Evolutionary conservation across 192 early-diverging fungal genomes (phyloP), one percentile per base, ranked within the genome.

Genomic region (Coemansia sp.): DNA sequence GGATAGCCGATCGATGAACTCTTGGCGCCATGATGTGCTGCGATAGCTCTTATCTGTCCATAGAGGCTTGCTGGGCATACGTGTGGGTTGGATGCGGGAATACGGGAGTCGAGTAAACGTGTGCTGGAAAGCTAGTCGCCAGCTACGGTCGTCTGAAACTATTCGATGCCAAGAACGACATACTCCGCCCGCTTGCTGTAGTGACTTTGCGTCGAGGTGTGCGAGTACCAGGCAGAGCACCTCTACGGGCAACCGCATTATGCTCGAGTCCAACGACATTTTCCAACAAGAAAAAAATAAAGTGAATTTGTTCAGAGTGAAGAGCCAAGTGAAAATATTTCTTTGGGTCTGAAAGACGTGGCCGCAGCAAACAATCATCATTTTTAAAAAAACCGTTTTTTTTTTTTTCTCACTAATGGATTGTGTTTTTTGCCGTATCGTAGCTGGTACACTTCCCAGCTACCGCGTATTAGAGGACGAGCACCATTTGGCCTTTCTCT

Each of bases 111-210:
- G 63, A 1, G 66, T 58, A 16, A 73, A 73, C 10, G 32, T 50
- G 30, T 40, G 70, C 16, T 32, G 42, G 33, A 80, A 33, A 0
- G 70, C 78, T 4, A 67, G 73, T 7, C 62, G 73, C 78, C 78
- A 80, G 39, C 70, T 75, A 64, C 62, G 55, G 42, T 80, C 78
- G 64, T 69, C 67, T 17, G 58, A 28, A 30, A 69, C 73, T 2
- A 80, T 62, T 6, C 50, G 59, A 11, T 53, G 55, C 78, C 78
- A 80, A 0, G 44, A 35, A 2, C 53, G 65, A 67, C 60, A 63
- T 26, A 80, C 78, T 5, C 32, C 26, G 10, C 66, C 70, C 3
- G 73, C 73, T 17, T 43, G 58, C 28, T 53, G 33, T 17, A 75
- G 78, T 42, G 61, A 28, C 30, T 13, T 6, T 1, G 78, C 55